A percentile compares a stretch with the other conserved stretches of the same genome.
Evolutionary conservation across 768 basidiomycete genomes (phyloP).

Genomic region (Hygrocybe punicea): DNA sequence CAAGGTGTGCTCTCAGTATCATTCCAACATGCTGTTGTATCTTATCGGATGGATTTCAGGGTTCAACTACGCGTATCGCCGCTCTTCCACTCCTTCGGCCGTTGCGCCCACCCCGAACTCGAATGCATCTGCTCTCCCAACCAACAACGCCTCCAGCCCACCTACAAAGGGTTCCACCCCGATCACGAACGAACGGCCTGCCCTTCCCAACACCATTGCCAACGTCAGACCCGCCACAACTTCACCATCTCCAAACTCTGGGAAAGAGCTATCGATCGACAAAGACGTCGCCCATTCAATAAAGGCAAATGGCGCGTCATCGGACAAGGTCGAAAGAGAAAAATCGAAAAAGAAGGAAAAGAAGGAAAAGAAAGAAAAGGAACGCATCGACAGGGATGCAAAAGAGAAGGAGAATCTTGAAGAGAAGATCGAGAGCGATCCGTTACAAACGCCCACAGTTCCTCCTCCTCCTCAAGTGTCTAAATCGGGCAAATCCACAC

Average conservation of each 20-base stretch:
- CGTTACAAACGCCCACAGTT: not conserved
- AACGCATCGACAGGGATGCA: slow-evolving; percentile 42
- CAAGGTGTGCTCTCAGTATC: slow-evolving; percentile 56
- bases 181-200: slow-evolving; percentile 27
- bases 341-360: slow-evolving; percentile 59
- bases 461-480: slow-evolving; percentile 13
- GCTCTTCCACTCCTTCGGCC: slow-evolving; percentile 48
- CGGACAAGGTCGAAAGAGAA: slow-evolving; percentile 46
- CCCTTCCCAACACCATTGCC: slow-evolving; percentile 27
- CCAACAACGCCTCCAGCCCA: slow-evolving; percentile 31
- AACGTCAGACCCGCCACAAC: slow-evolving; percentile 34
- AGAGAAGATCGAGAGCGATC: slow-evolving; percentile 19
- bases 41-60: slow-evolving; percentile 43
- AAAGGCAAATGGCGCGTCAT: slow-evolving; percentile 36
- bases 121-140: slow-evolving; percentile 48
- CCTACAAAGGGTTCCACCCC: slow-evolving; percentile 41
- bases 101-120: slow-evolving; percentile 58
- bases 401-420: slow-evolving; percentile 33
- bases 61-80: slow-evolving; percentile 94
- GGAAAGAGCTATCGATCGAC: slow-evolving; percentile 31
- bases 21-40: not conserved
- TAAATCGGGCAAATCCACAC: slow-evolving; percentile 24
- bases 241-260: slow-evolving; percentile 36
- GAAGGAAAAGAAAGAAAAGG: slow-evolving; percentile 59
- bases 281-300: slow-evolving; percentile 33